Conservation (phyloP, 1,284 basidiomycete species). For the Cystobasidium sp. region DNA sequence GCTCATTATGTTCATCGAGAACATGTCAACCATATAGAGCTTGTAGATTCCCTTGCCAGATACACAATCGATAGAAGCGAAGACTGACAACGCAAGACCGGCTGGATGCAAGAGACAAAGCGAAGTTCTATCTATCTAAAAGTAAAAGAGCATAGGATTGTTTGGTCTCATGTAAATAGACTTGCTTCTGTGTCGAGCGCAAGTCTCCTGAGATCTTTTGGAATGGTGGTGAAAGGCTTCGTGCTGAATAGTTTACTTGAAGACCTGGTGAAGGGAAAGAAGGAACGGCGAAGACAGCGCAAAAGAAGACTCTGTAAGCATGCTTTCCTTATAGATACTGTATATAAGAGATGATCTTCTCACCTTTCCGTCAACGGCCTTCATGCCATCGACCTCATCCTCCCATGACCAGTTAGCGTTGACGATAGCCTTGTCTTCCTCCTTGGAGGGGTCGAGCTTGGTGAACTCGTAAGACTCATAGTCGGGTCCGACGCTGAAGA, state of each 20-base stretch:
- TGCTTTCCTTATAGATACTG: neutral
- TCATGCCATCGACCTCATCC: conserved; percentile 78
- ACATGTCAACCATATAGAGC: too few relatives aligned
- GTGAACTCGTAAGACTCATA: conserved; percentile 86
- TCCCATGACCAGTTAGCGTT: conserved; percentile 90
- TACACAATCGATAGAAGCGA: neutral
- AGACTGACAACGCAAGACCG: neutral
- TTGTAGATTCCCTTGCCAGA: neutral
- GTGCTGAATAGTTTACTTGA: conserved; percentile 16
- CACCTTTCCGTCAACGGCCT: conserved; percentile 75
- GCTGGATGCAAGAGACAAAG: neutral
- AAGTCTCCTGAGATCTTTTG: neutral
- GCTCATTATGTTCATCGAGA: too few relatives aligned
- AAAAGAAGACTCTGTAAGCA: neutral
- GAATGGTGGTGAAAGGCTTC: neutral
- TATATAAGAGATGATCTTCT: neutral
- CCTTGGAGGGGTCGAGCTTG: conserved; percentile 65
- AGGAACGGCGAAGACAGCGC: too few relatives aligned
- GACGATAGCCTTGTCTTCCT: conserved; percentile 82
- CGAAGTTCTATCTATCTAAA: neutral
- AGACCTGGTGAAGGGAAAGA: conserved; percentile 1
- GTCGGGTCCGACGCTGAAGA: conserved; percentile 71
- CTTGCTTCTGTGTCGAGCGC: too few relatives aligned
- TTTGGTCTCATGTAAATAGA: too few relatives aligned
- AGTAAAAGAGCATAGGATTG: neutral